phyloP scores from a whole-genome alignment of 1,284 basidiomycete genomes.

The Cryptococcus maquisensis region DNA sequence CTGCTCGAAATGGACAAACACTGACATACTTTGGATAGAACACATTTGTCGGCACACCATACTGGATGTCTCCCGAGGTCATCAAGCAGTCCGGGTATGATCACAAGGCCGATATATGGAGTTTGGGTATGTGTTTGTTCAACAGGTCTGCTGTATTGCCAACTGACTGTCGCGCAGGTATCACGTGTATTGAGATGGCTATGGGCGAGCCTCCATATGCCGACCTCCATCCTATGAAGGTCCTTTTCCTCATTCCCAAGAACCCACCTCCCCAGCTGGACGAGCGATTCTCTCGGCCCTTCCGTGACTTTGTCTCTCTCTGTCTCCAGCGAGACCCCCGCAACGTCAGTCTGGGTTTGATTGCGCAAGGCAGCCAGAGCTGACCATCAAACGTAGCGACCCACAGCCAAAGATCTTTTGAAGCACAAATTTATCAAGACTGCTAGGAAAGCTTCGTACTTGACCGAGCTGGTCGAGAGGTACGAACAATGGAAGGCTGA shows the following conservation, averaged over 20 bases:
- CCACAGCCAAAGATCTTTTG: constrained; percentile 86
- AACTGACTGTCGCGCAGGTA: constrained; percentile 46
- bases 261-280: constrained; percentile 90
- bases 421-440: constrained; percentile 94
- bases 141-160: constrained; percentile 5
- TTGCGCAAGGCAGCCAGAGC: neutral
- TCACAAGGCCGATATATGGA: constrained; percentile 98
- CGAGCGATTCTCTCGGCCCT: constrained; percentile 80
- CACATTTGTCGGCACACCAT: constrained; percentile 94
- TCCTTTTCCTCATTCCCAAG: constrained; percentile 96
- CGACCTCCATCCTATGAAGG: constrained; percentile 98
- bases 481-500: constrained; percentile 88
- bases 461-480: constrained; percentile 92
- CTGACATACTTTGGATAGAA: constrained; percentile 54
- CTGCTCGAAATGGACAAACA: neutral
- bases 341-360: constrained; percentile 58
- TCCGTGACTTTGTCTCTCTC: constrained; percentile 87
- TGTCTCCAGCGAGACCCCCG: constrained; percentile 92
- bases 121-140: constrained; percentile 57
- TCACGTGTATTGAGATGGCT: constrained; percentile 95
- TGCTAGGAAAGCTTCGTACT: constrained; percentile 88
- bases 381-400: constrained; percentile 58
- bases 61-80: constrained; percentile 99
- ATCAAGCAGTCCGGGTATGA: constrained; percentile 99
- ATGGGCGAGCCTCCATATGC: constrained; percentile 97